A percentile compares a stretch with the other conserved stretches of the same genome.
phyloP scores from a whole-genome alignment of 371 early-diverging fungal species.

The Nematocida sp. region DNA sequence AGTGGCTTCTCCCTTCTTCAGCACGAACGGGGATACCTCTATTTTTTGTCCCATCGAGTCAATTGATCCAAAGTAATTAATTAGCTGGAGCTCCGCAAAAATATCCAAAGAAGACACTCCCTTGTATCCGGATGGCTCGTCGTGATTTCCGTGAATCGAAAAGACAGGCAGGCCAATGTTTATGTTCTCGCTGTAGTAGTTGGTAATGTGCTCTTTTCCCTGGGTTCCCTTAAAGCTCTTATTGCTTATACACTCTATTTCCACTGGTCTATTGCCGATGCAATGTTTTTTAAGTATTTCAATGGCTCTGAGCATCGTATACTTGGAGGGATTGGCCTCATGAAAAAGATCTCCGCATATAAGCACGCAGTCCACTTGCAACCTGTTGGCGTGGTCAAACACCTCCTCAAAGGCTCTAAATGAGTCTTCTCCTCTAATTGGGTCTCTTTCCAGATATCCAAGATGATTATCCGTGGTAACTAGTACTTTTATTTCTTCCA shows the following conservation, averaged over 20 bases:
- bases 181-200: conserved; percentile 79
- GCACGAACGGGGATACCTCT: conserved; percentile 72
- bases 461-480: conserved; percentile 84
- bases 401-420: conserved; percentile 87
- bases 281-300: conserved; percentile 75
- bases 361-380: conserved; percentile 70
- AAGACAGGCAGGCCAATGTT: conserved; percentile 83
- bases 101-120: conserved; percentile 76
- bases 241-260: conserved; percentile 69
- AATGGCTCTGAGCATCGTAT: conserved; percentile 73
- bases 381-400: conserved; percentile 72
- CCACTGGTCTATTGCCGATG: conserved; percentile 71
- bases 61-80: conserved; percentile 88
- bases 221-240: conserved; percentile 55
- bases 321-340: conserved; percentile 84
- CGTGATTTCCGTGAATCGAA: conserved; percentile 97
- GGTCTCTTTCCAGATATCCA: conserved; percentile 88
- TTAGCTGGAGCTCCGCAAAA: conserved; percentile 74
- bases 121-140: conserved; percentile 82
- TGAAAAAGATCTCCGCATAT: conserved; percentile 98
- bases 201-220: conserved; percentile 68
- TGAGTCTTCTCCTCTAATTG: conserved; percentile 80
- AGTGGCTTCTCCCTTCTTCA: conserved; percentile 73
- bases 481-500: conserved; percentile 37
- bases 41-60: conserved; percentile 72